These are phyloP conservation scores for Fagopyrum homotropicum DNA, from an alignment of 148 eudicot species.

Conservation along the genomic window DNA sequence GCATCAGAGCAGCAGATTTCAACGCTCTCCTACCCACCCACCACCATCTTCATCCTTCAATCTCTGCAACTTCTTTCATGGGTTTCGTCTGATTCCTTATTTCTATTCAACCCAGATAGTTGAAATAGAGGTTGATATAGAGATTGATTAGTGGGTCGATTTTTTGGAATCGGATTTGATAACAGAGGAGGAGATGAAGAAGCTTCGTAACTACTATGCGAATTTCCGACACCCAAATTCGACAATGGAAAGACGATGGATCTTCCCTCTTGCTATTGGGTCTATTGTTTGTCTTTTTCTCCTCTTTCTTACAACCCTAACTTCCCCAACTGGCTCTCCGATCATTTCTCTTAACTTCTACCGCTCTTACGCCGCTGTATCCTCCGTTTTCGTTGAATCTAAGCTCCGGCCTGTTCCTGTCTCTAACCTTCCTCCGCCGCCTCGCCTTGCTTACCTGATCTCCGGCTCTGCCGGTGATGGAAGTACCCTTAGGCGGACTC, in stretches of 20 bases:
- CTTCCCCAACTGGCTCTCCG: conserved; percentile 36
- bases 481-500: conserved; percentile 45
- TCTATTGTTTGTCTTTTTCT: conserved; percentile 49
- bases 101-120: background rate
- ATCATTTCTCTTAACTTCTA: conserved; percentile 30
- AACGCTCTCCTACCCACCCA: conserved; percentile 5
- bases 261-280: conserved; percentile 56
- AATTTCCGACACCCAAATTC: conserved; percentile 33
- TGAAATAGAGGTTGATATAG: background rate
- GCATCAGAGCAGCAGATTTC: background rate
- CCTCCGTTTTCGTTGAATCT: conserved; percentile 60
- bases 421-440: conserved; percentile 47
- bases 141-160: background rate
- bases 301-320: conserved; percentile 52
- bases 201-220: conserved; percentile 40
- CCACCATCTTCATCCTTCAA: background rate
- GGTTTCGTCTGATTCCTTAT: background rate
- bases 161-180: background rate
- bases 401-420: conserved; percentile 51
- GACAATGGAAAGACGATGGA: conserved; percentile 45
- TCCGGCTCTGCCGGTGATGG: conserved; percentile 84
- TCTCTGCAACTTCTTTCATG: conserved; percentile 1
- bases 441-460: conserved; percentile 73
- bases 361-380: conserved; percentile 17
- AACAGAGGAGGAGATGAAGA: conserved; percentile 42